Conservation (phyloP, 2,329 filamentous ascomycete genomes). For the Fusarium sp. region DNA sequence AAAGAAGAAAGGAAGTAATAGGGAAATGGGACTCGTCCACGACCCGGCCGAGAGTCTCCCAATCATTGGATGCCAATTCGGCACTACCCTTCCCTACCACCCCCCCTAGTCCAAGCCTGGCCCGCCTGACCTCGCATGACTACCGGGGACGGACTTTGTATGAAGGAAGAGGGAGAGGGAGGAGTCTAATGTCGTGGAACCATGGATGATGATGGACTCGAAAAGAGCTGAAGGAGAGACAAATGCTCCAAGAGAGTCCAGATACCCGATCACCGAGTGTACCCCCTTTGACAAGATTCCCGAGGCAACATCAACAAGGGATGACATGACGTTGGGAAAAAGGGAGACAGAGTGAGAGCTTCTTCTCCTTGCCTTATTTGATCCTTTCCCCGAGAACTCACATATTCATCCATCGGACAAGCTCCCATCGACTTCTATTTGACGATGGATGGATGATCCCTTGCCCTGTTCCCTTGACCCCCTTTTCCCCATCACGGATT, state of each 20-base stretch:
- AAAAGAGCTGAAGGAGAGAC: background rate
- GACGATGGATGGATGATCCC: constrained; percentile 8
- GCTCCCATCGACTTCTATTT: constrained; percentile 8
- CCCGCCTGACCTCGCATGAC: constrained; percentile 37
- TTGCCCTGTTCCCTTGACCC: constrained; percentile 8
- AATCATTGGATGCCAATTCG: constrained; percentile 28
- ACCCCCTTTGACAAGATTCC: background rate
- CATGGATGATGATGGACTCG: background rate
- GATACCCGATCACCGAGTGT: background rate
- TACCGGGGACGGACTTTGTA: constrained; percentile 23
- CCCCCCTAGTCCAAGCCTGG: constrained; percentile 3
- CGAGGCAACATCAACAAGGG: constrained; percentile 9
- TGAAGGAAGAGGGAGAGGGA: background rate
- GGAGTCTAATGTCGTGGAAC: constrained; percentile 15
- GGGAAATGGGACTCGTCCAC: constrained; percentile 20
- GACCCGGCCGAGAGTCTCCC: constrained; percentile 18
- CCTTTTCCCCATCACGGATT: constrained; percentile 14
- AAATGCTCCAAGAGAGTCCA: background rate
- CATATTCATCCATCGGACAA: constrained; percentile 8
- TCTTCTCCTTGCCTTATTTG: constrained; percentile 14
- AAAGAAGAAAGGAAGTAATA: constrained; percentile 14
- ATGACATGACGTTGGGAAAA: constrained; percentile 16
- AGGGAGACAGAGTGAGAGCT: constrained; percentile 17
- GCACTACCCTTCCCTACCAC: constrained; percentile 9
- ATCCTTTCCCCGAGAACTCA: constrained; percentile 7